Percentiles rank a stretch among this genome's conserved stretches.
These are phyloP conservation scores for Colletotrichum sp. DNA, from an alignment of 2,329 filamentous ascomycete genomes.

Conservation along the genomic window DNA sequence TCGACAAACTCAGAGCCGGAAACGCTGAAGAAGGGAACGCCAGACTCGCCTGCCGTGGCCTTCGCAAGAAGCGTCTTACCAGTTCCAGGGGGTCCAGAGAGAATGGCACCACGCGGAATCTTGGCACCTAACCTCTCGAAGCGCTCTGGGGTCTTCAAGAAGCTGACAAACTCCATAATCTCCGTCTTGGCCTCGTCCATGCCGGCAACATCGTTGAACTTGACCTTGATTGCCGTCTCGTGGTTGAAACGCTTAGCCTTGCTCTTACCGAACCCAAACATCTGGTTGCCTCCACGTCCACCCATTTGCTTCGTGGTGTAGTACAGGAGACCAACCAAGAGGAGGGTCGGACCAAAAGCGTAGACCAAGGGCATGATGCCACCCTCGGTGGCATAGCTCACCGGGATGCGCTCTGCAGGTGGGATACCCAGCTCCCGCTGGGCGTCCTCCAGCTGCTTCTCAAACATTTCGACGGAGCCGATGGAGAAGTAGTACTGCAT, in stretches of 20 bases:
- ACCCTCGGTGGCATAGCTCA: constrained; percentile 83
- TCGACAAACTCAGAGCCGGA: constrained; percentile 99
- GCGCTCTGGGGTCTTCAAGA: constrained; percentile 89
- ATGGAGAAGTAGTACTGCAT: constrained; percentile 94
- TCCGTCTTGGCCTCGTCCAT: constrained; percentile 98
- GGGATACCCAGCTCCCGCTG: constrained; percentile 90
- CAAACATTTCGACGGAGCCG: constrained; percentile 91
- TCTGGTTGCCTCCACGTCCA: constrained; percentile 73
- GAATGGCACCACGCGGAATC: constrained; percentile 94
- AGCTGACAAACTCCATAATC: constrained; percentile 99
- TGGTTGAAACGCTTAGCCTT: constrained; percentile 97
- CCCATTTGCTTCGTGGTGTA: constrained; percentile 80
- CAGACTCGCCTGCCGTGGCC: constrained; percentile 95
- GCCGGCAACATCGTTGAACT: constrained; percentile 94
- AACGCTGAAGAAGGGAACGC: constrained; percentile 97
- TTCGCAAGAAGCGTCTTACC: constrained; percentile 98
- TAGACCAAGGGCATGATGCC: constrained; percentile 76
- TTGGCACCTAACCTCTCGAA: constrained; percentile 96
- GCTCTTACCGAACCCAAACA: constrained; percentile 96
- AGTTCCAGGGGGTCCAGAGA: constrained; percentile 96
- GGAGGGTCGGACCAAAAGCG: constrained; percentile 82
- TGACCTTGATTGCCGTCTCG: constrained; percentile 94
- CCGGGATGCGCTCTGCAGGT: constrained; percentile 85
- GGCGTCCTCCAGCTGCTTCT: constrained; percentile 84
- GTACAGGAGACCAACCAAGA: constrained; percentile 83